phyloP scores from a whole-genome alignment of 2,329 filamentous ascomycete genomes.

The Penicillium hordei region DNA sequence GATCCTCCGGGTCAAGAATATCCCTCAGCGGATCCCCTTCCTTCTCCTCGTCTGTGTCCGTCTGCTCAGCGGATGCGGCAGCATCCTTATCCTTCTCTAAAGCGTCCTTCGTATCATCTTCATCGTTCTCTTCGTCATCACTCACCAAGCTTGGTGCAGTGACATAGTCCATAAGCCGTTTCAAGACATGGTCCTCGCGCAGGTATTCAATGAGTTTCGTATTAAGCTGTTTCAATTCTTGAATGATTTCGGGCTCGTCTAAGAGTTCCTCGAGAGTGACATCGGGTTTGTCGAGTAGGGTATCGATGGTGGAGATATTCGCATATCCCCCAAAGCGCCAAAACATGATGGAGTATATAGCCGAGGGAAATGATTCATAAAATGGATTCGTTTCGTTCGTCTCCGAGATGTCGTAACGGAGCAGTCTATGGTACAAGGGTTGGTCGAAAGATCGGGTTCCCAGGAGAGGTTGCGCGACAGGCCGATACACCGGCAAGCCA shows the following conservation, averaged over 20 bases:
- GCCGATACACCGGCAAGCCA: constrained; percentile 18
- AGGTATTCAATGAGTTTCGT: constrained; percentile 95
- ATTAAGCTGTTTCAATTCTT: constrained; percentile 98
- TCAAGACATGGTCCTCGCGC: constrained; percentile 79
- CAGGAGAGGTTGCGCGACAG: constrained; percentile 21
- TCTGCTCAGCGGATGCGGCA: constrained; percentile 20
- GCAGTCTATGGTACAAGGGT: constrained; percentile 30
- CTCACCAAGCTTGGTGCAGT: constrained; percentile 66
- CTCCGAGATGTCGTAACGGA: constrained; percentile 30
- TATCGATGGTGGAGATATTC: constrained; percentile 94
- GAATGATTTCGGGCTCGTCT: constrained; percentile 92
- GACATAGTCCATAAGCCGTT: constrained; percentile 86
- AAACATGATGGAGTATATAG: constrained; percentile 75
- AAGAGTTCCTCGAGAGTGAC: constrained; percentile 94
- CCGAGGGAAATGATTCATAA: constrained; percentile 38
- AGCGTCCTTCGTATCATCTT: constrained; percentile 48
- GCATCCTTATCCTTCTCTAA: constrained; percentile 28
- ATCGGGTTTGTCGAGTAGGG: constrained; percentile 91
- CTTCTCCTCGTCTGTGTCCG: constrained; percentile 37
- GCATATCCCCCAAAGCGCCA: constrained; percentile 99
- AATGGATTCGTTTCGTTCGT: constrained; percentile 28
- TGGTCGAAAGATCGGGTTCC: constrained; percentile 11
- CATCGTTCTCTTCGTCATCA: constrained; percentile 54
- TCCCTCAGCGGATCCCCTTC: constrained; percentile 36
- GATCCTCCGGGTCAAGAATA: constrained; percentile 41